phyloP scores from a whole-genome alignment of 163 green algal species.

The Coccomyxa subellipsoidea region DNA sequence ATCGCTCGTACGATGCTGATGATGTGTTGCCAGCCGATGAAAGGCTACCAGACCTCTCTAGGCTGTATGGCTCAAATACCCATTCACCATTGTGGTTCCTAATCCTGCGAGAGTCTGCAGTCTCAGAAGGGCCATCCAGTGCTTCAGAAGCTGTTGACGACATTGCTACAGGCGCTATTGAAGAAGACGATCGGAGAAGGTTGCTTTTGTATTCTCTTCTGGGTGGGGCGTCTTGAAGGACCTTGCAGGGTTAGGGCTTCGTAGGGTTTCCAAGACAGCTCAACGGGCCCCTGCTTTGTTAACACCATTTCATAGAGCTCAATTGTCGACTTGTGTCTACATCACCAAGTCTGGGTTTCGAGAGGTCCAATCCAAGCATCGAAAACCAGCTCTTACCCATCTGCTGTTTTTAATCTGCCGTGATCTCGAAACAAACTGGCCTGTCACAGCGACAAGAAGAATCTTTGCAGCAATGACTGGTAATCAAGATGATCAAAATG shows the following conservation, averaged over 20 bases:
- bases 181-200: no score
- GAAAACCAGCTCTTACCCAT: not conserved
- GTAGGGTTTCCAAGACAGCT: no score
- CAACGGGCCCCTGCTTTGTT: no score
- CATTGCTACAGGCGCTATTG: not conserved
- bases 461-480: no score
- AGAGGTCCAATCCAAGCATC: not conserved
- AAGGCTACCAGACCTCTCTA: not conserved
- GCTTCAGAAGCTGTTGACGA: not conserved
- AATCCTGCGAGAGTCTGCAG: not conserved
- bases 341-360: no score
- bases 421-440: not conserved
- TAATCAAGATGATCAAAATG: not conserved
- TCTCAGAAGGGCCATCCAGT: not conserved
- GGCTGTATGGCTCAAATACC: no score
- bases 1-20: not conserved
- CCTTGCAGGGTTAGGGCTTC: no score
- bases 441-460: no score
- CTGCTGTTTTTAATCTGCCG: not conserved
- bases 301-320: no score
- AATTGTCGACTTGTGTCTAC: no score
- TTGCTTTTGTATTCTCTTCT: no score
- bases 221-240: no score
- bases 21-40: not conserved
- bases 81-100: not conserved